phyloP scores from a whole-genome alignment of 768 basidiomycete genomes.

The Suillus fuscotomentosus region DNA sequence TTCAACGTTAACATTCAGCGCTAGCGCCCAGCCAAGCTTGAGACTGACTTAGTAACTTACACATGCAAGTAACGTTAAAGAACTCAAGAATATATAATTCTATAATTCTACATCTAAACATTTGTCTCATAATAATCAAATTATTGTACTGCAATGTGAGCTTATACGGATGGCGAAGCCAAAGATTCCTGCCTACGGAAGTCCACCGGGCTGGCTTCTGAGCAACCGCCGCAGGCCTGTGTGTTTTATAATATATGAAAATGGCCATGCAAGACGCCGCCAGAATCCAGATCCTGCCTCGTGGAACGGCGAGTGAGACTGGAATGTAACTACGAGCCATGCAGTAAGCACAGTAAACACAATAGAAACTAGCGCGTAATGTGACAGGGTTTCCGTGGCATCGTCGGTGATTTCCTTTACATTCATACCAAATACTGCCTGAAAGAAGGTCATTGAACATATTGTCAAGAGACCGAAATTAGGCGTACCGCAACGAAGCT shows the following conservation, averaged over 20 bases:
- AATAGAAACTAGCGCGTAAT: constrained; percentile 38
- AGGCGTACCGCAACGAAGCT: constrained; percentile 36
- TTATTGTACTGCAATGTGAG: not conserved
- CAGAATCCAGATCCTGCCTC: constrained; percentile 6
- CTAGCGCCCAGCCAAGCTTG: not conserved
- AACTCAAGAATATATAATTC: not conserved
- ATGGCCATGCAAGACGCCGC: constrained; percentile 22
- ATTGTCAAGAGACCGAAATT: not conserved
- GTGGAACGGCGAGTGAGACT: constrained; percentile 23
- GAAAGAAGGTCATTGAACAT: not conserved
- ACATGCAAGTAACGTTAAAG: not conserved
- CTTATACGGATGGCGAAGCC: not conserved
- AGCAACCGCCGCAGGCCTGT: not conserved
- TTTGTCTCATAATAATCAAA: not conserved
- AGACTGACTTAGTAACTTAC: not conserved
- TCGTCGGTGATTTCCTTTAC: constrained; percentile 19
- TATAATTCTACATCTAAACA: not conserved
- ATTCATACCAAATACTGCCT: constrained; percentile 15
- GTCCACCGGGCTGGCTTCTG: not conserved
- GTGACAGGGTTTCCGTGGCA: constrained; percentile 28
- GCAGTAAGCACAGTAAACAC: constrained; percentile 45
- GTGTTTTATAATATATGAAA: constrained; percentile 12
- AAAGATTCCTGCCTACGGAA: not conserved
- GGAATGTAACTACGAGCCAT: constrained; percentile 55
- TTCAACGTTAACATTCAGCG: no score